These are phyloP conservation scores for Zizania latifolia DNA, from an alignment of 176 grass and related monocot species.

Conservation along the genomic window DNA sequence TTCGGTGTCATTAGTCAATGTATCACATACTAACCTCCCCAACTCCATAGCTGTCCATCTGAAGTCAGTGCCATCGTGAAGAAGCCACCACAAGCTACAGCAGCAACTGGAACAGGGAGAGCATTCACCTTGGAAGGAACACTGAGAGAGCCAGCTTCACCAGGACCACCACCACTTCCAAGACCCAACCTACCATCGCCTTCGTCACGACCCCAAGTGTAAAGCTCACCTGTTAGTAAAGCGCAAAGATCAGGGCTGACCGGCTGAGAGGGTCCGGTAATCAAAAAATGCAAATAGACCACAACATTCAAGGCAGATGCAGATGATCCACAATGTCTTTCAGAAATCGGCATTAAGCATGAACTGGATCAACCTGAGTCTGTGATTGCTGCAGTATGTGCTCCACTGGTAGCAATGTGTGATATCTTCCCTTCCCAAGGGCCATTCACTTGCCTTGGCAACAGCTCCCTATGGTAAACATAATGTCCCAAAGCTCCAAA, in stretches of 20 bases:
- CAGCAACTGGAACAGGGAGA: conserved; percentile 60
- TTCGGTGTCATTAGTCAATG: background rate
- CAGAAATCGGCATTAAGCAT: background rate
- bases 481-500: conserved; percentile 97
- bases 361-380: conserved; percentile 43
- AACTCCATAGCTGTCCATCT: conserved; percentile 86
- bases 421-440: conserved; percentile 66
- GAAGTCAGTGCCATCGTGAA: conserved; percentile 77
- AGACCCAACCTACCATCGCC: conserved; percentile 84
- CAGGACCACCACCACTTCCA: conserved; percentile 86
- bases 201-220: conserved; percentile 94
- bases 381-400: conserved; percentile 73
- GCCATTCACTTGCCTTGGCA: conserved; percentile 65
- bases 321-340: background rate
- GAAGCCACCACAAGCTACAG: conserved; percentile 87
- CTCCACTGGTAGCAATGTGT: conserved; percentile 86
- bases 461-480: conserved; percentile 80
- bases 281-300: background rate
- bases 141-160: conserved; percentile 88
- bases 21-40: conserved; percentile 66
- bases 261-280: background rate
- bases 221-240: conserved; percentile 65
- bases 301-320: background rate
- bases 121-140: conserved; percentile 75
- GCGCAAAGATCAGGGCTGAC: background rate